Percentiles rank a stretch among this genome's conserved stretches.
Conservation (phyloP, 129 eudicot species). For the Artemisia tridentata region DNA sequence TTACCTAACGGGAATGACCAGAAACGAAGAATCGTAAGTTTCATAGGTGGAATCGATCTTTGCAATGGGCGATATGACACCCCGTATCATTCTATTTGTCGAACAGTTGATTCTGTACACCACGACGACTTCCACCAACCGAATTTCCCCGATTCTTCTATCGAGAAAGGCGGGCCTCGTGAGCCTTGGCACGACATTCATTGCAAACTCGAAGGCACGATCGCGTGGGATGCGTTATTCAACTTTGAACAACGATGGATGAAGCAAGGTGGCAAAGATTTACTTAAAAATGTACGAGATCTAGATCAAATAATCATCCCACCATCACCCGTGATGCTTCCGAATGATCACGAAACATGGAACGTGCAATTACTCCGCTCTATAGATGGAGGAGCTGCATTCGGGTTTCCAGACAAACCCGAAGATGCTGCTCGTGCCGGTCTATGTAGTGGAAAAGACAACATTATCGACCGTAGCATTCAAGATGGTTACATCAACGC, state of each 20-base stretch:
- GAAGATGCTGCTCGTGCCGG: conserved; percentile 73
- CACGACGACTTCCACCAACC: conserved; percentile 87
- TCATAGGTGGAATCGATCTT: conserved; percentile 83
- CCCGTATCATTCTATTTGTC: conserved; percentile 64
- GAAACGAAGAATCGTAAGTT: conserved; percentile 72
- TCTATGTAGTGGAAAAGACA: conserved; percentile 75
- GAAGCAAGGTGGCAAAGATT: conserved; percentile 62
- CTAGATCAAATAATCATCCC: conserved; percentile 48
- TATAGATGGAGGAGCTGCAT: conserved; percentile 85
- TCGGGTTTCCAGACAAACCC: conserved; percentile 76
- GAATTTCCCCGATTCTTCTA: conserved; percentile 46
- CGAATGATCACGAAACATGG: conserved; percentile 70
- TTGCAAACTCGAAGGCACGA: conserved; percentile 65
- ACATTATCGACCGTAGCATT: conserved; percentile 68
- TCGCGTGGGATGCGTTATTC: conserved; percentile 79
- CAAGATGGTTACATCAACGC: conserved; percentile 86
- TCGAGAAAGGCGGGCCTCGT: conserved; percentile 79
- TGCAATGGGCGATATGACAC: conserved; percentile 87
- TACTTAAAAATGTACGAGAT: conserved; percentile 49
- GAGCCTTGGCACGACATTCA: conserved; percentile 97
- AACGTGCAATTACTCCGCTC: conserved; percentile 77
- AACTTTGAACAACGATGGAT: conserved; percentile 88
- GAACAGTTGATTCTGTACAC: conserved; percentile 62
- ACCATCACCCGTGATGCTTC: conserved; percentile 56
- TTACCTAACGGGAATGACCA: conserved; percentile 55